Conservation (phyloP, 306 rosid genomes). For the Canavalia gladiata region DNA sequence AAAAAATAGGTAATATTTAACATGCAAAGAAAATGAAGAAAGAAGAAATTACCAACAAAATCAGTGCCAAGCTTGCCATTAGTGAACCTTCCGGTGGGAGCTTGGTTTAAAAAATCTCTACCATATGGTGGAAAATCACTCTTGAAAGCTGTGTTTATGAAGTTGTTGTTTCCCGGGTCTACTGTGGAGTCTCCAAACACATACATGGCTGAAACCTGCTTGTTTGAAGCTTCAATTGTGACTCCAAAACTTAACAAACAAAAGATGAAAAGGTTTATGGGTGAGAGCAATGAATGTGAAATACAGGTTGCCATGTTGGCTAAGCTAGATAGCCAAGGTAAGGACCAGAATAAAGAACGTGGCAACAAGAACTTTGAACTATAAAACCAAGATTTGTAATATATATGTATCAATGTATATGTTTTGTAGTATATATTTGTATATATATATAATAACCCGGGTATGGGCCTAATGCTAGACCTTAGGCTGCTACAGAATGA, state of each 20-base stretch:
- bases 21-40: background rate
- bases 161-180: constrained; percentile 86
- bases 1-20: background rate
- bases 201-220: constrained; percentile 55
- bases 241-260: constrained; percentile 25
- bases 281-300: constrained; percentile 3
- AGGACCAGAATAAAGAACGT: background rate
- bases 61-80: constrained; percentile 78
- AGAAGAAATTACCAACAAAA: constrained; percentile 55
- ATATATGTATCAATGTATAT: background rate
- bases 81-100: constrained; percentile 78
- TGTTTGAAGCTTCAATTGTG: constrained; percentile 44
- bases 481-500: background rate
- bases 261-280: constrained; percentile 23
- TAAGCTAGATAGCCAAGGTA: background rate
- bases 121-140: constrained; percentile 80
- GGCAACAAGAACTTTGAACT: background rate
- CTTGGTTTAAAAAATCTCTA: constrained; percentile 53
- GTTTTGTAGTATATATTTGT: background rate
- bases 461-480: background rate
- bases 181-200: constrained; percentile 92
- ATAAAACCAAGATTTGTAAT: background rate
- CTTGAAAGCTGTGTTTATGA: constrained; percentile 50
- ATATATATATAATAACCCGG: constrained; percentile 4
- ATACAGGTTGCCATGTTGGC: constrained; percentile 41